Evolutionary conservation across 768 basidiomycete genomes (phyloP).

Genomic region (Lactarius tabidus): DNA sequence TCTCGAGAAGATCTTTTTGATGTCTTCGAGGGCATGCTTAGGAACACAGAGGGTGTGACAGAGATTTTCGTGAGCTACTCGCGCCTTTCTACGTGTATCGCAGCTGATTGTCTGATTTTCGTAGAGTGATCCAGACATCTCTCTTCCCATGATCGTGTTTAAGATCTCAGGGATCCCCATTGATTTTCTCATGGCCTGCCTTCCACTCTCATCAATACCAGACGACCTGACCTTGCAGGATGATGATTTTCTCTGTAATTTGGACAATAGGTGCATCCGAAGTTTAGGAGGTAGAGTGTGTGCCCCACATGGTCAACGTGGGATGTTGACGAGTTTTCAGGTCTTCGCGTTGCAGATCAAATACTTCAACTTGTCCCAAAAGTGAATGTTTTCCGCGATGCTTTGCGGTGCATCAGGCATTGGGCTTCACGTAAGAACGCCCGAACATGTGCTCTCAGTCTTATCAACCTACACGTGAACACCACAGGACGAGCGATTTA

Average conservation of each 20-base stretch:
- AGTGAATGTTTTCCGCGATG: constrained; percentile 89
- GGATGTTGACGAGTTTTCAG: constrained; percentile 38
- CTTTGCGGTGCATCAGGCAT: constrained; percentile 91
- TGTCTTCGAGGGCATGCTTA: constrained; percentile 84
- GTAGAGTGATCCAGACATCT: constrained; percentile 95
- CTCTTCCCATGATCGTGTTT: constrained; percentile 90
- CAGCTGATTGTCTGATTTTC: neutral
- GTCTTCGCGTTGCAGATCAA: constrained; percentile 93
- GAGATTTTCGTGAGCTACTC: constrained; percentile 70
- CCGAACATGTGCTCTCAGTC: neutral
- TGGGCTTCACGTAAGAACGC: constrained; percentile 86
- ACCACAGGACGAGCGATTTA: constrained; percentile 86
- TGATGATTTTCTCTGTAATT: constrained; percentile 84
- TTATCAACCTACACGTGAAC: constrained; percentile 6
- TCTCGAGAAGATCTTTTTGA: constrained; percentile 95
- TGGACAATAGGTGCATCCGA: constrained; percentile 92
- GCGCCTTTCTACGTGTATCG: neutral
- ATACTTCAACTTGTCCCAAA: constrained; percentile 94
- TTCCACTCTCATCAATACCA: constrained; percentile 82
- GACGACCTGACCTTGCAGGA: constrained; percentile 88
- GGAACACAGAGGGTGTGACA: constrained; percentile 72
- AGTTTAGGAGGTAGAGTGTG: constrained; percentile 75
- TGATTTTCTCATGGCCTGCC: constrained; percentile 90
- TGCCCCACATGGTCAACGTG: neutral
- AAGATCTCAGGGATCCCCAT: constrained; percentile 90